These are phyloP conservation scores for Casaregolazyma lundiana DNA, from an alignment of 1,139 yeast species.

Conservation along the genomic window DNA sequence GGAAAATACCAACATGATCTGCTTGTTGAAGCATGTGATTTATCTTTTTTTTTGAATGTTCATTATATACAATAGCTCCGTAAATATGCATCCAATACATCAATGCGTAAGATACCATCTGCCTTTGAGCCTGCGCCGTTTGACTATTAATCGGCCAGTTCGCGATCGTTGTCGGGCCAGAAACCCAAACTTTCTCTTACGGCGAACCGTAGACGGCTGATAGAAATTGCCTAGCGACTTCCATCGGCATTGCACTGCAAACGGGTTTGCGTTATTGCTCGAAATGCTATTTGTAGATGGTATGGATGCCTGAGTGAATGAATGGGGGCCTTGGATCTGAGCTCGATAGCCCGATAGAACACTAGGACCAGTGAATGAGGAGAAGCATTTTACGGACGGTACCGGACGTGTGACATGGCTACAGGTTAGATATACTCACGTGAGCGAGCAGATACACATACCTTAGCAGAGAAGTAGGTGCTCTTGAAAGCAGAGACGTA, in stretches of 20 bases:
- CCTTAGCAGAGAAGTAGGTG: background rate
- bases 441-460: too few relatives aligned
- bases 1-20: too few relatives aligned
- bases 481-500: background rate
- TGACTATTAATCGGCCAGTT: constrained; percentile 73
- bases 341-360: constrained; percentile 19
- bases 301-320: constrained; percentile 2
- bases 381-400: constrained; percentile 3
- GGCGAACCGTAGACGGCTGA: constrained; percentile 85
- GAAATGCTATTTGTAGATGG: constrained; percentile 18
- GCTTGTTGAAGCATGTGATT: too few relatives aligned
- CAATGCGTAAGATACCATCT: constrained; percentile 90
- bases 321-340: constrained; percentile 6
- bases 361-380: constrained; percentile 10
- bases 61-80: too few relatives aligned
- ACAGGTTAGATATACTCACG: too few relatives aligned
- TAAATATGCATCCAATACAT: too few relatives aligned
- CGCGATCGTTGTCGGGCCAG: constrained; percentile 79
- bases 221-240: constrained; percentile 89
- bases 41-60: too few relatives aligned
- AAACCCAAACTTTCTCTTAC: constrained; percentile 89
- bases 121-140: constrained; percentile 80
- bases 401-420: too few relatives aligned
- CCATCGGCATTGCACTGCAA: constrained; percentile 47
- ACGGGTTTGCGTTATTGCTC: constrained; percentile 12